phyloP scores from a whole-genome alignment of 495 filamentous ascomycete species.

The Cryomyces minteri region DNA sequence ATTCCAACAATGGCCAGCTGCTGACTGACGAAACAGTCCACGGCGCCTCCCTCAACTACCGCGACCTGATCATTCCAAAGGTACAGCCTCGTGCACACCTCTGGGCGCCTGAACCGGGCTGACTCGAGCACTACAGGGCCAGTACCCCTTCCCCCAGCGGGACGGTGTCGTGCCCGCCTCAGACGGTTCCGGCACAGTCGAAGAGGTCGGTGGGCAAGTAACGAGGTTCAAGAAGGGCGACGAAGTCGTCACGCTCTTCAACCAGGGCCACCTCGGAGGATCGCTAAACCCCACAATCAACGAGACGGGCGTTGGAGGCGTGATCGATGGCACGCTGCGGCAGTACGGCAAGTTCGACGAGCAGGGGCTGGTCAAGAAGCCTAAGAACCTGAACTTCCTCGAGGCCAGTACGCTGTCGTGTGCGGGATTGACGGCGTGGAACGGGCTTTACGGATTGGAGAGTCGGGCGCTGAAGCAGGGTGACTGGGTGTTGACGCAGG shows the following conservation, averaged over 20 bases:
- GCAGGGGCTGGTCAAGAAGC: constrained; percentile 46
- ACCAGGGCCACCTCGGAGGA: constrained; percentile 54
- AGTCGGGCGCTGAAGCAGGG: constrained; percentile 42
- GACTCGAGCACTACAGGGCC: constrained; percentile 24
- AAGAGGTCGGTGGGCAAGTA: constrained; percentile 49
- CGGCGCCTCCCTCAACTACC: constrained; percentile 65
- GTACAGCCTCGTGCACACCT: constrained; percentile 15
- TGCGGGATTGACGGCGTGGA: constrained; percentile 68
- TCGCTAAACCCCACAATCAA: constrained; percentile 24
- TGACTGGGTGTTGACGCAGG: constrained; percentile 56
- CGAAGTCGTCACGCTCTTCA: constrained; percentile 59
- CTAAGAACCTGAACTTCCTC: constrained; percentile 37
- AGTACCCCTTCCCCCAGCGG: constrained; percentile 43
- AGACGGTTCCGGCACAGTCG: constrained; percentile 61
- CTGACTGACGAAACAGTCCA: constrained; percentile 24
- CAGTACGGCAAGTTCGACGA: constrained; percentile 56
- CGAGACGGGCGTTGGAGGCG: constrained; percentile 48
- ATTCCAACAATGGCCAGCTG: neutral
- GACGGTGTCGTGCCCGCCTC: constrained; percentile 48
- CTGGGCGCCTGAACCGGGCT: neutral
- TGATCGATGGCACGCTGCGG: constrained; percentile 49
- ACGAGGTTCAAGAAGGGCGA: constrained; percentile 51
- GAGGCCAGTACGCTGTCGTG: constrained; percentile 54
- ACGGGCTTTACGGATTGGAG: constrained; percentile 53
- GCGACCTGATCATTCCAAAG: constrained; percentile 60